Percentiles rank a stretch among this genome's conserved stretches.
Evolutionary conservation across 345 rosid genomes (phyloP).

Genomic region (Linum trigynum): DNA sequence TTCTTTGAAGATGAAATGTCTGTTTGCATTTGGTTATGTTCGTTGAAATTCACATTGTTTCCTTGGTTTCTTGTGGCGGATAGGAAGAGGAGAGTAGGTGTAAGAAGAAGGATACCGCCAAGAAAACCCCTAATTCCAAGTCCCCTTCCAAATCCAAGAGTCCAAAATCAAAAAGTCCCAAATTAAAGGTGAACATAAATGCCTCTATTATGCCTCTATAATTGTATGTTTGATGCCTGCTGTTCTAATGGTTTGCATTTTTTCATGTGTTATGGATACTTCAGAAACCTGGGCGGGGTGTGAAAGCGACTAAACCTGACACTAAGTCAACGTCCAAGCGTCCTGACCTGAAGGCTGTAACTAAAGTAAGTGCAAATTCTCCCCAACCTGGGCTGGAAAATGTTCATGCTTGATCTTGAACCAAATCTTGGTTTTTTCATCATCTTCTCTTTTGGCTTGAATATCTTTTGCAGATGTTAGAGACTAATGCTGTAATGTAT

Average conservation of each 20-base stretch:
- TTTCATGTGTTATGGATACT: background rate
- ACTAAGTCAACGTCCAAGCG: slow-evolving; percentile 36
- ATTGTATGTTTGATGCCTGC: background rate
- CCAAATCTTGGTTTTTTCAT: background rate
- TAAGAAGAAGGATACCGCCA: slow-evolving; percentile 16
- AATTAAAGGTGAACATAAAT: slow-evolving; percentile 23
- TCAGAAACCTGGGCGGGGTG: slow-evolving; percentile 28
- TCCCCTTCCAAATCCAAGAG: slow-evolving; percentile 1
- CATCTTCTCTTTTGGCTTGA: background rate
- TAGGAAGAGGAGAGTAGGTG: slow-evolving; percentile 65
- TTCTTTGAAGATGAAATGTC: background rate
- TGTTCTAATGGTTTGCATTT: background rate
- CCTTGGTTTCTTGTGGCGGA: background rate
- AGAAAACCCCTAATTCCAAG: slow-evolving; percentile 11
- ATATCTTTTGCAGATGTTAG: slow-evolving; percentile 40
- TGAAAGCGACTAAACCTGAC: slow-evolving; percentile 18
- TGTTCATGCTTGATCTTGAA: background rate
- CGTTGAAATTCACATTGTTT: background rate
- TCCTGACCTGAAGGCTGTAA: slow-evolving; percentile 72
- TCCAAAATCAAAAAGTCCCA: slow-evolving; percentile 4
- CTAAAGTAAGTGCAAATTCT: slow-evolving; percentile 47
- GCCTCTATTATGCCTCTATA: background rate
- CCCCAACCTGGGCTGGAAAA: background rate
- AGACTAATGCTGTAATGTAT: slow-evolving; percentile 34
- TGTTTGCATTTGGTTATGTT: background rate